Conservation (phyloP, 306 rosid genomes). For the Prunus armeniaca region DNA sequence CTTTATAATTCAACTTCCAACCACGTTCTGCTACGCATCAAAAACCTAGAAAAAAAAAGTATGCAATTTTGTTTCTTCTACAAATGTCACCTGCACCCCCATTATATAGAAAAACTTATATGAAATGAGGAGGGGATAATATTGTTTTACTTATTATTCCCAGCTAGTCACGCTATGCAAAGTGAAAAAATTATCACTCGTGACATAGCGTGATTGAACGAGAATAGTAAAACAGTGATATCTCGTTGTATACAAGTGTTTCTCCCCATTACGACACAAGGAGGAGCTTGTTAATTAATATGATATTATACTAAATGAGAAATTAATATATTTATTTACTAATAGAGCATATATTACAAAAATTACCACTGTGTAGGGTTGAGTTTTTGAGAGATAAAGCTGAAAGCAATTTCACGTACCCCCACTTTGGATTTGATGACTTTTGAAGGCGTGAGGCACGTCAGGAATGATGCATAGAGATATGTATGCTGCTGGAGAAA, state of each 20-base stretch:
- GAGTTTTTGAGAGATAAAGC: not conserved
- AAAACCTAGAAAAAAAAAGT: not conserved
- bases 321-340: not conserved
- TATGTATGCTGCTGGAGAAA: not conserved
- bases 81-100: not conserved
- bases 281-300: not conserved
- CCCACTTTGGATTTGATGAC: not conserved
- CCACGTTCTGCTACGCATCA: not conserved
- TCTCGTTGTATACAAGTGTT: too few species aligned
- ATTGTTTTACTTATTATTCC: too few species aligned
- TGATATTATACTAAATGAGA: not conserved
- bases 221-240: too few species aligned
- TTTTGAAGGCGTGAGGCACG: constrained; percentile 13
- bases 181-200: too few species aligned
- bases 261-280: not conserved
- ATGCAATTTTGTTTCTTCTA: not conserved
- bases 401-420: not conserved
- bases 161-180: fast-evolving
- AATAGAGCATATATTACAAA: not conserved
- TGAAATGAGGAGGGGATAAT: fast-evolving
- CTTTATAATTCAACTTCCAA: not conserved
- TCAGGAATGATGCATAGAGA: not conserved
- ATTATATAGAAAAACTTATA: not conserved
- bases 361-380: not conserved
- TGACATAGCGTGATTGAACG: too few species aligned